Conservation (phyloP, 306 rosid genomes). For the Crataegus laevigata region DNA sequence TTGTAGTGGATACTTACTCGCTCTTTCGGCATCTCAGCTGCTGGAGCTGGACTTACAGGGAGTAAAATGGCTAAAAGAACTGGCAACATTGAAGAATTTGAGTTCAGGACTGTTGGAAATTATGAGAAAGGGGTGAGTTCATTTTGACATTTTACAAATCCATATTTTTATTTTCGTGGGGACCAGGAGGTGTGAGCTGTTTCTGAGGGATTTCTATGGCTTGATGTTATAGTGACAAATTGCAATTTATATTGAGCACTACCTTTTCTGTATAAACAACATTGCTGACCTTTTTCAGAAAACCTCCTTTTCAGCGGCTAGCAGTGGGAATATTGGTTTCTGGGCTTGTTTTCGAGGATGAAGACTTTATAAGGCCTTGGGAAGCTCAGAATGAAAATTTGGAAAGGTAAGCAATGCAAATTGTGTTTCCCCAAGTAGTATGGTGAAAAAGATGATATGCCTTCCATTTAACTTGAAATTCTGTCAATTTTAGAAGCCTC, state of each 20-base stretch:
- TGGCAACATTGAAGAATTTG: slow-evolving; percentile 58
- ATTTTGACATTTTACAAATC: background rate
- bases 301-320: slow-evolving; percentile 40
- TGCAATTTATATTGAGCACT: background rate
- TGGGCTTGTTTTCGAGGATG: slow-evolving; percentile 50
- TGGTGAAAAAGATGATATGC: background rate
- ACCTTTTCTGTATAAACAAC: background rate
- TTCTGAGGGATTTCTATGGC: background rate
- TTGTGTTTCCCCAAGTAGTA: background rate
- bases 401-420: slow-evolving; percentile 43
- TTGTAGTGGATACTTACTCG: slow-evolving; percentile 7
- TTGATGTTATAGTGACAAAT: background rate
- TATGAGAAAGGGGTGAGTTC: slow-evolving; percentile 48
- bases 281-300: slow-evolving; percentile 10
- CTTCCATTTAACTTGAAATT: background rate
- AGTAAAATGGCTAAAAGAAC: slow-evolving; percentile 56
- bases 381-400: slow-evolving; percentile 37
- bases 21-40: slow-evolving; percentile 32
- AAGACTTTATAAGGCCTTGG: slow-evolving; percentile 58
- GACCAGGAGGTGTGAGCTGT: no score
- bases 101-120: slow-evolving; percentile 33
- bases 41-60: slow-evolving; percentile 56
- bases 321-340: slow-evolving; percentile 60
- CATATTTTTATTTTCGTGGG: background rate
- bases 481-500: background rate